These are phyloP conservation scores for Ananas comosus DNA, from an alignment of 176 grass and related monocot species.

Conservation along the genomic window DNA sequence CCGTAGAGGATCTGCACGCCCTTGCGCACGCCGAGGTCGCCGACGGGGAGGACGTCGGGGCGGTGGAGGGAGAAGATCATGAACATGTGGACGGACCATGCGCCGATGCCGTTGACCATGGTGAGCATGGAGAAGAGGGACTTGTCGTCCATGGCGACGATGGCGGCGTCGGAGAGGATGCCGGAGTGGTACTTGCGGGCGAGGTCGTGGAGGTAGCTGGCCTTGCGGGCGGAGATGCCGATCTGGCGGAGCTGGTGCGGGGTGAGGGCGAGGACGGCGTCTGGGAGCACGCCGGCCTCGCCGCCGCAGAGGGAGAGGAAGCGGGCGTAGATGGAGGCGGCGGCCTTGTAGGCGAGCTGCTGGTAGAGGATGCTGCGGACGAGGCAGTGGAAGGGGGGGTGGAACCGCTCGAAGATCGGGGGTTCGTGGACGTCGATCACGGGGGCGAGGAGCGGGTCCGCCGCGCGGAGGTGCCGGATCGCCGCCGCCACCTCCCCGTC, in stretches of 20 bases:
- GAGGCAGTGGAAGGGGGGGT: constrained; percentile 85
- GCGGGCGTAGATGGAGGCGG: constrained; percentile 68
- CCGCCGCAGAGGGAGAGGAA: constrained; percentile 73
- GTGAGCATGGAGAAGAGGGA: constrained; percentile 76
- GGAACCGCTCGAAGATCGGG: constrained; percentile 69
- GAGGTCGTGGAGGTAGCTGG: constrained; percentile 87
- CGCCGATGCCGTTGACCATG: constrained; percentile 94
- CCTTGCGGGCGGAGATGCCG: constrained; percentile 83
- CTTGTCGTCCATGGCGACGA: too few species aligned
- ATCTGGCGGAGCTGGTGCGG: constrained; percentile 85
- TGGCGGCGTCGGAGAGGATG: too few species aligned
- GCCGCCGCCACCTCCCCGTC: constrained; percentile 54
- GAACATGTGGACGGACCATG: constrained; percentile 99
- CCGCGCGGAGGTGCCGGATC: constrained; percentile 51
- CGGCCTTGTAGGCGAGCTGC: constrained; percentile 92
- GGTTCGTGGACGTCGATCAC: constrained; percentile 73
- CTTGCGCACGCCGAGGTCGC: constrained; percentile 78
- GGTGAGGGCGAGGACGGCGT: constrained; percentile 73
- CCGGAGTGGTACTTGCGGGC: constrained; percentile 54
- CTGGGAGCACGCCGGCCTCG: constrained; percentile 59
- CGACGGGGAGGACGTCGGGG: constrained; percentile 81
- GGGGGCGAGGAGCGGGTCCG: constrained; percentile 39
- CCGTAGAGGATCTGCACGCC: constrained; percentile 84
- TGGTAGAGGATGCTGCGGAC: constrained; percentile 89
- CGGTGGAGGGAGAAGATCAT: constrained; percentile 95